Percentiles rank a stretch among this genome's conserved stretches.
Evolutionary conservation across 768 basidiomycete genomes (phyloP).

Genomic region (Termitomyces sp.): DNA sequence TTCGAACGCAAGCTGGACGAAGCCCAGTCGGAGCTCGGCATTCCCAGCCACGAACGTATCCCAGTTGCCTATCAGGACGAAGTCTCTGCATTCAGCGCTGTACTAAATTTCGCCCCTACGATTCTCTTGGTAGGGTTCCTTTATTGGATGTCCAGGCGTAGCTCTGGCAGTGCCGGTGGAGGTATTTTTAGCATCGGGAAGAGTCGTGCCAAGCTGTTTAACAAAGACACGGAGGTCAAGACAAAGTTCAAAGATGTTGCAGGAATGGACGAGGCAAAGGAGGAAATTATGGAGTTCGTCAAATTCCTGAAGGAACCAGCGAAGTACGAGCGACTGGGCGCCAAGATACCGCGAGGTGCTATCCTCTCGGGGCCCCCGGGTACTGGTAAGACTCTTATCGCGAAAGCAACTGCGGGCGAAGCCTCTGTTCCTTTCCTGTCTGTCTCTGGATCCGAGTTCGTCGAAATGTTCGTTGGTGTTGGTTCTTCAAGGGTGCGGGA

Average conservation of each 20-base stretch:
- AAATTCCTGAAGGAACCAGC: conserved; percentile 96
- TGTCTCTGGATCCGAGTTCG: conserved; percentile 98
- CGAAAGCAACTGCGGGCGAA: conserved; percentile 98
- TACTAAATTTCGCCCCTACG: conserved; percentile 94
- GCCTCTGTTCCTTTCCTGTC: conserved; percentile 97
- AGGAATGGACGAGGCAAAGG: conserved; percentile 99
- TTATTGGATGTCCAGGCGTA: conserved; percentile 81
- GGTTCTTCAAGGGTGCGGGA: conserved; percentile 97
- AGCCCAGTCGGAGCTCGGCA: conserved; percentile 88
- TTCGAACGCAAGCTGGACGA: conserved; percentile 96
- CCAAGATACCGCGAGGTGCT: conserved; percentile 95
- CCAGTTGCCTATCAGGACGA: conserved; percentile 97
- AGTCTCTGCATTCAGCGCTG: conserved; percentile 76
- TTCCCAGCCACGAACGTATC: conserved; percentile 89
- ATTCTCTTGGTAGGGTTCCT: conserved; percentile 87
- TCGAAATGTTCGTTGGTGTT: conserved; percentile 99
- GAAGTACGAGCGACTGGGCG: conserved; percentile 93
- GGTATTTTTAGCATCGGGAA: conserved; percentile 98
- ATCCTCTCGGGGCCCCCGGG: conserved; percentile 96
- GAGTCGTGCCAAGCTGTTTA: conserved; percentile 91
- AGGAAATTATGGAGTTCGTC: conserved; percentile 99
- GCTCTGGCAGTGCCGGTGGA: conserved; percentile 63
- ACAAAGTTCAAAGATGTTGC: conserved; percentile 96
- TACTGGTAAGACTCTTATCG: conserved; percentile 96
- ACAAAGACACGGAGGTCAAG: conserved; percentile 93